Percentiles rank a stretch among this genome's conserved stretches.
Conservation (phyloP, 164 flowering plant species). For the grape (Vitis vinifera) region DNA sequence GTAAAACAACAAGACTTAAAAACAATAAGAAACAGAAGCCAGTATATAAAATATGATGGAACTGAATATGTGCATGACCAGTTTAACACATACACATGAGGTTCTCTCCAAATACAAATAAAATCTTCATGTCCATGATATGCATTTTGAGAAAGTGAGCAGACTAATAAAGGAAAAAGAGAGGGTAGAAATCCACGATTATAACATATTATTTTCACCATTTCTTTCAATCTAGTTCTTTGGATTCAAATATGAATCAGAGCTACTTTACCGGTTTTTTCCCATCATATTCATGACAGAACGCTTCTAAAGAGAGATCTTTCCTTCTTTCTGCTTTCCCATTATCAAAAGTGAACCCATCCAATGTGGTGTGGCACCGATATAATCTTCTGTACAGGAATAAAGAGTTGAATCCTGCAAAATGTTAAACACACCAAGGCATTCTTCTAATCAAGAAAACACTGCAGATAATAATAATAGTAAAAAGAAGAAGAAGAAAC, state of each 20-base stretch:
- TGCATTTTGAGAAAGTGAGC: too few relatives aligned
- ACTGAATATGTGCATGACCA: too few relatives aligned
- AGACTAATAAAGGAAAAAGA: background rate
- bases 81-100: too few relatives aligned
- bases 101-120: too few relatives aligned
- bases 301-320: conserved; percentile 56
- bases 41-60: too few relatives aligned
- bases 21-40: too few relatives aligned
- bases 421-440: background rate
- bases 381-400: conserved; percentile 80
- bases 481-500: background rate
- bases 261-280: conserved; percentile 60
- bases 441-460: background rate
- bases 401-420: conserved; percentile 78
- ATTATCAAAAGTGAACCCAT: conserved; percentile 56
- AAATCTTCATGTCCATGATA: too few relatives aligned
- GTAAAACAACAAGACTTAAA: too few relatives aligned
- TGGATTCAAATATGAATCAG: background rate
- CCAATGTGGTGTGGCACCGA: conserved; percentile 68
- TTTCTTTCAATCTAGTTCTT: background rate
- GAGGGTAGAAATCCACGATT: background rate
- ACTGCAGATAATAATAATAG: background rate
- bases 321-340: conserved; percentile 69
- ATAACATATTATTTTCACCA: background rate
- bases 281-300: conserved; percentile 58